Percentiles rank a stretch among this genome's conserved stretches.
These are phyloP conservation scores for Rosa hybrid DNA, from an alignment of 331 rosid species.

Conservation along the genomic window DNA sequence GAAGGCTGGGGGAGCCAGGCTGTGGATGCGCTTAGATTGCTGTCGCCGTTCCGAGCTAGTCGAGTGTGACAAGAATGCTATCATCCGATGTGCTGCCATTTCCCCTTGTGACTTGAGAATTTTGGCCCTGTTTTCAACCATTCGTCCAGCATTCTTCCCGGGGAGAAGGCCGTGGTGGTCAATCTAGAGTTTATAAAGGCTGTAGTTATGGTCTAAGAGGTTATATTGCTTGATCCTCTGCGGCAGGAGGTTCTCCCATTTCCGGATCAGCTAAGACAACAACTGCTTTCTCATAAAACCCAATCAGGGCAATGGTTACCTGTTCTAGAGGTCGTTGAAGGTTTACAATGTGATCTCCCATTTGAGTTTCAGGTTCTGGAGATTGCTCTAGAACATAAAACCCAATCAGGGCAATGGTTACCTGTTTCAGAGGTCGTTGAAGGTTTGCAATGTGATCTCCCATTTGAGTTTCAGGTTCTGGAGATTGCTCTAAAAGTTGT, in stretches of 20 bases:
- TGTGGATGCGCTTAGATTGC: slow-evolving; percentile 85
- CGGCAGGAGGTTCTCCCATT: slow-evolving; percentile 87
- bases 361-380: slow-evolving; percentile 95
- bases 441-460: slow-evolving; percentile 34
- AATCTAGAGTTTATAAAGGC: slow-evolving; percentile 91
- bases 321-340: slow-evolving; percentile 53
- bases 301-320: slow-evolving; percentile 61
- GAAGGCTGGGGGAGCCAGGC: slow-evolving; percentile 66
- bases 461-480: slow-evolving; percentile 90
- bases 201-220: slow-evolving; percentile 88
- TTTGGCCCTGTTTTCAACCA: slow-evolving; percentile 92
- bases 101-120: slow-evolving; percentile 85
- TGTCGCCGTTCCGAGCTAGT: slow-evolving; percentile 67
- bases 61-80: slow-evolving; percentile 75
- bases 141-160: slow-evolving; percentile 79
- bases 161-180: slow-evolving; percentile 95
- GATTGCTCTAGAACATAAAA: slow-evolving; percentile 6
- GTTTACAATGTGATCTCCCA: slow-evolving; percentile 77
- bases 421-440: too few species aligned
- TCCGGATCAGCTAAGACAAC: slow-evolving; percentile 85
- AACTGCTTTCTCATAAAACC: slow-evolving; percentile 40
- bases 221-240: slow-evolving; percentile 82
- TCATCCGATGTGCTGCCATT: slow-evolving; percentile 71
- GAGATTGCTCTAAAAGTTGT: slow-evolving; percentile 92
- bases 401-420: too few species aligned